A percentile compares a stretch with the other conserved stretches of the same genome.
Conservation (phyloP, 805 yeast species). For the Grigorovia yakushimaensis region DNA sequence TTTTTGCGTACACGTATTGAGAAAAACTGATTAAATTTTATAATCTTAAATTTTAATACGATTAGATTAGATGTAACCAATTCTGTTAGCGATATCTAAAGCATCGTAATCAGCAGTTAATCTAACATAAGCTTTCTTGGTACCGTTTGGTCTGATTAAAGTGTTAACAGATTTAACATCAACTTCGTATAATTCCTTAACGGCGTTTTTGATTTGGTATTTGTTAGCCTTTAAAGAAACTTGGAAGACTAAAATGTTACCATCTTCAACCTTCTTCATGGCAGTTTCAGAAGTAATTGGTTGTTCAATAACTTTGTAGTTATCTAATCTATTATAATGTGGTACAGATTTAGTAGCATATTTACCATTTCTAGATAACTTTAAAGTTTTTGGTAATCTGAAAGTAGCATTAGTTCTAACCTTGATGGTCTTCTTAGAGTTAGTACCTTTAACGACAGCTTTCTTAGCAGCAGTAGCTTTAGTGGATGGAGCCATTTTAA, state of each 20-base stretch:
- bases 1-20: background rate
- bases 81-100: slow-evolving; percentile 98
- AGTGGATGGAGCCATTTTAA: slow-evolving; percentile 42
- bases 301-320: slow-evolving; percentile 85
- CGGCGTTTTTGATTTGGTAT: slow-evolving; percentile 96
- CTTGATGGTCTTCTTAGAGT: slow-evolving; percentile 81
- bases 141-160: slow-evolving; percentile 96
- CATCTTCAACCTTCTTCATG: slow-evolving; percentile 98
- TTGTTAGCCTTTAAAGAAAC: slow-evolving; percentile 97
- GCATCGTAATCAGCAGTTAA: slow-evolving; percentile 99
- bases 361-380: slow-evolving; percentile 88
- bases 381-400: slow-evolving; percentile 96
- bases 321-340: slow-evolving; percentile 94
- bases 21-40: background rate
- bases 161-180: slow-evolving; percentile 93
- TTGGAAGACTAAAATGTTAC: slow-evolving; percentile 98
- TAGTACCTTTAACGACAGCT: slow-evolving; percentile 96
- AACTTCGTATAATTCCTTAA: slow-evolving; percentile 95
- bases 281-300: slow-evolving; percentile 98
- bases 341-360: slow-evolving; percentile 94
- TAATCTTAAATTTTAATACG: slow-evolving; percentile 1
- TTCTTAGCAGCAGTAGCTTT: slow-evolving; percentile 98
- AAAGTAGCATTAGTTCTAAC: slow-evolving; percentile 92
- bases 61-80: slow-evolving; percentile 83
- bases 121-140: slow-evolving; percentile 99